Evolutionary conservation across 306 rosid species (phyloP), one percentile per base, ranked within the genome.

Genomic region (Cucumis sativus): DNA sequence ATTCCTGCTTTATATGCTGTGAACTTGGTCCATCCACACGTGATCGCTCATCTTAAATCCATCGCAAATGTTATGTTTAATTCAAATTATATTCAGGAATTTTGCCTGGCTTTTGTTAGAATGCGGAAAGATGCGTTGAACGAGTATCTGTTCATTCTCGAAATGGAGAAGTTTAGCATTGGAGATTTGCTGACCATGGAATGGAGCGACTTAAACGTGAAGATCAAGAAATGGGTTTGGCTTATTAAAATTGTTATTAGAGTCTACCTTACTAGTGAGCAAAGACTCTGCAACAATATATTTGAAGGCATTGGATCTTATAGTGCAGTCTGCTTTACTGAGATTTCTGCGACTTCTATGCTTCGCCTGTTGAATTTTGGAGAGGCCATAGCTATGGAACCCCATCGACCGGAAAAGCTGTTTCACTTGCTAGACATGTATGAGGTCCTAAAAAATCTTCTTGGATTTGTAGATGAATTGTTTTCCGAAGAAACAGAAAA

Each of bases 371-470:
- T 88, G 88, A 85, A 83, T 62, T 89, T 89, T 52, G 88, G 95
- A 0, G 83, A 81, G 80, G 97, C 90, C 35, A 73, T 89, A 52
- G 85, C 88, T 20, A 78, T 85, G 77, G 86, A 82, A 74, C 41
- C 80, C 13, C 88, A 72, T 60, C 6, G 81, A 71, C 90, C 95
- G 0, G 91, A 89, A 52, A 85, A 81, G 79, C 18, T 91, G 81
- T 83, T 89, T 74, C 66, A 86, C 8, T 72, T 89, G 40, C 91
- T 91, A 17, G 87, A 91, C 83, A 89, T 87, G 90, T 87, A 89
- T 5, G 89, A 88, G 80, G 87, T 85, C 45, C 80, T 91, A 62
- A 78, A 80, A 15, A 77, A 87, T 64, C 82, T 89, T 82, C 81
- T 77, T 12, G 76, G 57, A 20, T 77, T 78, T 33, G 80, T 88